Evolutionary conservation across 2,329 filamentous ascomycete genomes (phyloP), one percentile per base, ranked within the genome.

Genomic region (Stagonosporopsis chrysanthemi): DNA sequence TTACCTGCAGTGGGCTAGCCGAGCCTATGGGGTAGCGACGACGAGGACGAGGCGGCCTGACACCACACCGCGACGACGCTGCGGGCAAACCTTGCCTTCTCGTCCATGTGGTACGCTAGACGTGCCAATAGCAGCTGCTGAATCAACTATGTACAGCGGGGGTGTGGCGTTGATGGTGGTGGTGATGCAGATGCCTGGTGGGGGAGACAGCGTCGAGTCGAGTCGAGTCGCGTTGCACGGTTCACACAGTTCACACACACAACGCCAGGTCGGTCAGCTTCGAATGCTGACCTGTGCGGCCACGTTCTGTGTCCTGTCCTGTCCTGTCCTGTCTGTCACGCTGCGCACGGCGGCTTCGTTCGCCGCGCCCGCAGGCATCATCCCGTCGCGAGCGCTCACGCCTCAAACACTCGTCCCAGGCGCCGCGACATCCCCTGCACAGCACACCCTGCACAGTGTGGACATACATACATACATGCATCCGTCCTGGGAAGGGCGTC

Each of bases 401-500:
- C 45, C 53, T 63, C 57, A 63, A 60, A 58, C 57, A 28, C 24
- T 41, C 38, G 22, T 35, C 49, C 46, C 47, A 47, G 47, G 47
- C 23, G 24, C 33, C 41, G 45, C 47, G 53, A 56, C 47, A 36
- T 52, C 36, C 53, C 33, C 53, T 56, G 14, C n/a, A n/a, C n/a
- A n/a, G n/a, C n/a, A n/a, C n/a, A n/a, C n/a, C n/a, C n/a, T n/a
- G n/a, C n/a, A n/a, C n/a, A n/a, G n/a, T n/a, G n/a, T n/a, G n/a
- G n/a, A n/a, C n/a, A n/a, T n/a, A n/a, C n/a, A n/a, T n/a, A n/a
- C n/a, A n/a, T n/a, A n/a, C n/a, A n/a, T n/a, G n/a, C n/a, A n/a
- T n/a, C 54, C 48, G 31, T 48, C 54, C 52, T 57, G 48, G 54
- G 48, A 57, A 48, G 24, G 29, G 24, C 44, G 39, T 57, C 54